Evolutionary conservation across 1,139 yeast species (phyloP), one percentile per base, ranked within the genome.

Genomic region (Candida mesenterica): DNA sequence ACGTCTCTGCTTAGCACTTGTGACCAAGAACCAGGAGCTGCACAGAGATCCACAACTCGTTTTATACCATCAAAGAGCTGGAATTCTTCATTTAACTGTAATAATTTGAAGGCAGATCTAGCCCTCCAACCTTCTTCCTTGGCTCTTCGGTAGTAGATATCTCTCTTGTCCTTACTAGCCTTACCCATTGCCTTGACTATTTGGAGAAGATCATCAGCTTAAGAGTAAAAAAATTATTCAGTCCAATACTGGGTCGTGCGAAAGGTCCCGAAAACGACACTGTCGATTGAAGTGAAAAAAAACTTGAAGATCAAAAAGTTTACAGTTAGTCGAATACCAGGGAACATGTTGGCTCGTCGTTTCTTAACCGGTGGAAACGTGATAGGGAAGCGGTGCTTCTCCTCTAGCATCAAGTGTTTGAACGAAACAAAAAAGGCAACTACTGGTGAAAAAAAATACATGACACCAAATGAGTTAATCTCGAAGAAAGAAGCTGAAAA

Each of bases 21-120:
- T 2, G 96, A 86, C 98, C 98, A 92, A 4, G 97, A 88, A 2
- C 98, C 98, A 1, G 98, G 98, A 4, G 98, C 98, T 14, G 98
- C 98, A 71, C 98, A 92, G 28, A 92, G 70, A 62, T 92, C 98
- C 7, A 92, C 98, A 5, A 92, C 98, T 48, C 96, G 68, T 30
- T 71, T 70, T 25, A 88, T 77, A 24, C 79, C 85, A 36, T 79
- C 72, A 50, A 92, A 84, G 9, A 92, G 71, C 45, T 83, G 82
- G 57, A 92, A 92, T 57, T 90, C 90, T 39, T 90, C 95, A 53
- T 92, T 84, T 30, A 92, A 65, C 57, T 92, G 98, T 7, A 92
- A 70, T 13, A 92, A 73, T 56, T 92, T 92, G 66, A 87, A 92
- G 0, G 98, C 98, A 0, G 97, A 88, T 31, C 98, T 70, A 2